Base-by-base conservation (phyloP, 768 basidiomycete genomes). In the Tricholoma saponaceum region DNA sequence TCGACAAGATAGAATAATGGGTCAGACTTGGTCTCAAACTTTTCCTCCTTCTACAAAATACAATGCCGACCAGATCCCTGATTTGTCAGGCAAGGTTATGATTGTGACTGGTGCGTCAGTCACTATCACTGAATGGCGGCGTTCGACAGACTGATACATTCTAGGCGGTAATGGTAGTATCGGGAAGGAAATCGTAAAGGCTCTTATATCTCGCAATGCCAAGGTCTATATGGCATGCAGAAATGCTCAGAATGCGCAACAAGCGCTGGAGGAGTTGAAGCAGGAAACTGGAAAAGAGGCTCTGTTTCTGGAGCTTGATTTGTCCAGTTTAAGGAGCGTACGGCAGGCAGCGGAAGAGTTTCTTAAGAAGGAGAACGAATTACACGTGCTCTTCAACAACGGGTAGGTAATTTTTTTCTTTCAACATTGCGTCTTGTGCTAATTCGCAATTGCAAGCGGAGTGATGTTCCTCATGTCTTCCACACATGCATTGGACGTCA, bases 351-450 rank as follows among this genome's bases (percentile, higher is more conserved):
- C 72, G 0, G 66, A 67, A 22, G 72, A 72, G 46, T 76, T 78
- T 57, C 39, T 55, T n/a, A 55, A 30, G 18, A 76, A 76, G 58
- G 82, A 84, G 60, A 69, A 58, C 1, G 67, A 71, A 54, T 67
- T 85, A 13, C 71, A 84, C 53, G 70, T 80, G 4, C 67, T 84
- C 7, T 76, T 79, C 67, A 81, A 82, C 57, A 83, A 78, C 44
- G 81, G 73, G 79, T 81, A 51, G 53, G 81, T 64, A 14, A 35
- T 35, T 35, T 35, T 35, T 35, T 35, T 35, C 35, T 35, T 35
- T 35, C 35, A 9, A 3, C 35, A 35, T 35, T 14, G 35, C 35
- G 35, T 28, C 28, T 50, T n/a, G 6, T n/a, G 9, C 20, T 52
- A 43, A 8, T 55, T 44, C n/a, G 22, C 35, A 23, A 28, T 54